Evolutionary conservation across 179 eudicot species (phyloP), one percentile per base, ranked within the genome.

Genomic region (Spinacia oleracea): DNA sequence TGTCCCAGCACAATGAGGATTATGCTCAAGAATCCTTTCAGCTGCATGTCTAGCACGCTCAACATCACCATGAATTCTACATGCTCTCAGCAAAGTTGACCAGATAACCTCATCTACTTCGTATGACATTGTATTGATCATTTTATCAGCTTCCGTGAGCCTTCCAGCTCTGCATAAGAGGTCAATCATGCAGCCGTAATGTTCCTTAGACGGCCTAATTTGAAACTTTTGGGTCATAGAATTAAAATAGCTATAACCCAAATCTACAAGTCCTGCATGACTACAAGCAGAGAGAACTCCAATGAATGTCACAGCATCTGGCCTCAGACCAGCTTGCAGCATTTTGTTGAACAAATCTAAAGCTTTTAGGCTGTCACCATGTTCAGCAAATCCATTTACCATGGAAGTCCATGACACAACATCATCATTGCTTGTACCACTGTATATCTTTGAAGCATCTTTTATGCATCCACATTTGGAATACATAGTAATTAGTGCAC

Each of bases 301-400:
- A 20, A 95, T 82, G 76, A 90, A 93, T 63, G 98, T 93, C 79
- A 95, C 97, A 8, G 87, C 51, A 77, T 95, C 98, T 21, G 98
- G 98, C 69, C 62, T 86, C 80, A 93, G 75, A 78, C 91, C 91
- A 12, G 66, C 85, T 38, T 64, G 45, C 32, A 84, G 84, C 78
- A 93, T 81, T 76, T 83, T 86, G 78, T 90, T 91, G 48, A 95
- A 95, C 78, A 95, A 75, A 60, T 83, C 84, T 43, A 95, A 82
- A 55, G 97, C 97, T 85, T 89, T 90, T 80, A 81, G 85, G 79
- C 91, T 84, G 78, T 75, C 84, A 14, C 98, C 98, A 81, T 94
- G 97, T 81, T 94, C 98, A 62, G 97, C 98, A 70, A 85, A 93
- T 55, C 98, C 98, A 80, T 89, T 90, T 34, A 95, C 93, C 97